Evolutionary conservation across 139 green algal species (phyloP).

Genomic region (Coccomyxa sp.): DNA sequence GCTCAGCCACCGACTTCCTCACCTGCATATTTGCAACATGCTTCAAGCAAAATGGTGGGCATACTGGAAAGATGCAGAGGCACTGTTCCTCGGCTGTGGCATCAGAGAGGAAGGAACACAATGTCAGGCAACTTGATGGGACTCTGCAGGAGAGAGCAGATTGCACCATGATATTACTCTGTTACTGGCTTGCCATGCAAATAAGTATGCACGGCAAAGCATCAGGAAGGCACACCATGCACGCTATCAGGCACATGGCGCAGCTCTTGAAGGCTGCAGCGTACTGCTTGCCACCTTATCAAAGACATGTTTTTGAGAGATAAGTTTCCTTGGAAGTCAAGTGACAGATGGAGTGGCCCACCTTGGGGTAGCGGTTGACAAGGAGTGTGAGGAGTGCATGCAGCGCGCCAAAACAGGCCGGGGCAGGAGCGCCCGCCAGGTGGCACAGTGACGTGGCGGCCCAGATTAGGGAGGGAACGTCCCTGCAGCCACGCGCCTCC

Average conservation of each 20-base stretch:
- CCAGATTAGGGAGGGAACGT: slow-evolving; percentile 61
- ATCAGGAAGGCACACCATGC: too few relatives aligned
- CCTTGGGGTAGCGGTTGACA: slow-evolving; percentile 54
- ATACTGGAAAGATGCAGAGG: neutral
- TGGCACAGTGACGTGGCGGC: slow-evolving; percentile 40
- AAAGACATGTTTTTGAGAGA: neutral
- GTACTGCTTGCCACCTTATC: neutral
- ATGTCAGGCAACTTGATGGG: too few relatives aligned
- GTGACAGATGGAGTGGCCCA: slow-evolving; percentile 3
- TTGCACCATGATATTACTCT: too few relatives aligned
- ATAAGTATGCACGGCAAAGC: too few relatives aligned
- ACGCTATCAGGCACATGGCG: too few relatives aligned
- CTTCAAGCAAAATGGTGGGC: too few relatives aligned
- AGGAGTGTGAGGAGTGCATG: slow-evolving; percentile 57
- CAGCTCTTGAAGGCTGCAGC: too few relatives aligned
- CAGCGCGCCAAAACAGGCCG: slow-evolving; percentile 38
- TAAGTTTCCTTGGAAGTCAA: neutral
- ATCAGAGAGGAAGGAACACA: too few relatives aligned
- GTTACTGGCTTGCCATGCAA: too few relatives aligned
- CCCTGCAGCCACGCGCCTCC: slow-evolving; percentile 51
- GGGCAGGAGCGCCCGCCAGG: slow-evolving; percentile 27
- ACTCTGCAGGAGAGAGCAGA: too few relatives aligned
- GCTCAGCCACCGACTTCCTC: slow-evolving; percentile 68
- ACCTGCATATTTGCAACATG: slow-evolving; percentile 33
- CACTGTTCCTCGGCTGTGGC: too few relatives aligned